Evolutionary conservation across 78 protist genomes (phyloP).

Genomic region (Salpingoeca rosetta): DNA sequence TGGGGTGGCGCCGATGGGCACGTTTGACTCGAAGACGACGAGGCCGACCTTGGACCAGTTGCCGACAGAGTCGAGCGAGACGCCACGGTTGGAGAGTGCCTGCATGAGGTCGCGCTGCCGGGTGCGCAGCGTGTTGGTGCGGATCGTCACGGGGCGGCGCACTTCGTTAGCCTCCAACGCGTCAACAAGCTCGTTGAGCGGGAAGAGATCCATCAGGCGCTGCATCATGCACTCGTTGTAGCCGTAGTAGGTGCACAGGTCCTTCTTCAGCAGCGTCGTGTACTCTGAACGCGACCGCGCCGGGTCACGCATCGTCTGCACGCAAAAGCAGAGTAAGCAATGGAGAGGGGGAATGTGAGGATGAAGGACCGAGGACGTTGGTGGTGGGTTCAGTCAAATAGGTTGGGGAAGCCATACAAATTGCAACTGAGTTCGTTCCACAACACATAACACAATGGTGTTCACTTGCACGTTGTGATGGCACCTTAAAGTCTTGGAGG

Average conservation of each 20-base stretch:
- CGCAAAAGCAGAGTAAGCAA: too few relatives aligned
- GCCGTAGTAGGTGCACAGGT: conserved; percentile 67
- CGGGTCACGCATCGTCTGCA: conserved; percentile 4
- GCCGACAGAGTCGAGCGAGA: conserved; percentile 66
- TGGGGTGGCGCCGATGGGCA: conserved; percentile 70
- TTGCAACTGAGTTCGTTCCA: too few relatives aligned
- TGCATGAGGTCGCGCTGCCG: conserved; percentile 78
- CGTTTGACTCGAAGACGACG: conserved; percentile 79
- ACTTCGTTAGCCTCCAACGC: conserved; percentile 85
- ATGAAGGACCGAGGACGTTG: too few relatives aligned
- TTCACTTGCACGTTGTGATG: too few relatives aligned
- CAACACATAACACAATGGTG: too few relatives aligned
- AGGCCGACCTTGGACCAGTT: conserved; percentile 80
- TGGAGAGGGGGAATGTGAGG: too few relatives aligned
- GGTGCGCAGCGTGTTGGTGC: conserved; percentile 89
- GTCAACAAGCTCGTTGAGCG: conserved; percentile 53
- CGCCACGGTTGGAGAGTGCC: conserved; percentile 65
- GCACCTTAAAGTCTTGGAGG: conserved; percentile 24
- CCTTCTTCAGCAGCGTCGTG: conserved; percentile 50
- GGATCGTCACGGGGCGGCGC: conserved; percentile 93
- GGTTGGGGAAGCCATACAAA: too few relatives aligned
- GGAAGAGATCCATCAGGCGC: conserved; percentile 68
- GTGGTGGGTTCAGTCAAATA: too few relatives aligned
- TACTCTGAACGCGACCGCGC: conserved; percentile 66
- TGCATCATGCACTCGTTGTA: conserved; percentile 59